Evolutionary conservation across 805 yeast species (phyloP).

Genomic region (Nakazawaea laoshanensis): DNA sequence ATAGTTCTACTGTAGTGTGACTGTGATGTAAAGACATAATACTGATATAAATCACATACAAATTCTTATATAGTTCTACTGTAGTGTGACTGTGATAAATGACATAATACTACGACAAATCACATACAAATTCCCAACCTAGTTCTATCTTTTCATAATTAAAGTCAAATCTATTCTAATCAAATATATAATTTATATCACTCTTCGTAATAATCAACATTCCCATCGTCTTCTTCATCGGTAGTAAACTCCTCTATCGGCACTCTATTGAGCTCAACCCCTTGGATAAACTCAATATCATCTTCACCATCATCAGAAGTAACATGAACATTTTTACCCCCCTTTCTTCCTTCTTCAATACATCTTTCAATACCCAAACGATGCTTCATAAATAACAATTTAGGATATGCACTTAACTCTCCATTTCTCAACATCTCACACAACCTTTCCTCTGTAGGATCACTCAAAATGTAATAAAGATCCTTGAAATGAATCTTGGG

Average conservation of each 20-base stretch:
- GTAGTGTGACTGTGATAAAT: too few species aligned
- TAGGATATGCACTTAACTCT: conserved; percentile 58
- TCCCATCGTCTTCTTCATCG: conserved; percentile 6
- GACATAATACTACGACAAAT: too few species aligned
- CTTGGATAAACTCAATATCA: conserved; percentile 3
- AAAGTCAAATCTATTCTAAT: too few species aligned
- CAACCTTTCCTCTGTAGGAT: conserved; percentile 55
- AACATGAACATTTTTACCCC: background rate
- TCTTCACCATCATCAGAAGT: conserved; percentile 1
- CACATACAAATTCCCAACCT: too few species aligned
- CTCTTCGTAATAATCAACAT: too few species aligned
- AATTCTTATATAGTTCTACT: too few species aligned
- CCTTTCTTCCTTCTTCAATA: conserved; percentile 42
- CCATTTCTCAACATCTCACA: conserved; percentile 52
- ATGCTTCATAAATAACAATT: conserved; percentile 54
- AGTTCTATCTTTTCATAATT: too few species aligned
- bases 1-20: too few species aligned
- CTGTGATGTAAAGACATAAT: too few species aligned
- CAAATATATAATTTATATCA: too few species aligned
- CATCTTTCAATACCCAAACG: conserved; percentile 58
- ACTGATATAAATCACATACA: too few species aligned
- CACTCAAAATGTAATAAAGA: conserved; percentile 55
- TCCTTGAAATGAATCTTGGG: conserved; percentile 56
- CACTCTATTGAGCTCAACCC: conserved; percentile 1
- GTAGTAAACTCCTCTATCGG: conserved; percentile 7